Conservation (phyloP, 352 stramenopile genomes). For the Globisporangium perplexum region DNA sequence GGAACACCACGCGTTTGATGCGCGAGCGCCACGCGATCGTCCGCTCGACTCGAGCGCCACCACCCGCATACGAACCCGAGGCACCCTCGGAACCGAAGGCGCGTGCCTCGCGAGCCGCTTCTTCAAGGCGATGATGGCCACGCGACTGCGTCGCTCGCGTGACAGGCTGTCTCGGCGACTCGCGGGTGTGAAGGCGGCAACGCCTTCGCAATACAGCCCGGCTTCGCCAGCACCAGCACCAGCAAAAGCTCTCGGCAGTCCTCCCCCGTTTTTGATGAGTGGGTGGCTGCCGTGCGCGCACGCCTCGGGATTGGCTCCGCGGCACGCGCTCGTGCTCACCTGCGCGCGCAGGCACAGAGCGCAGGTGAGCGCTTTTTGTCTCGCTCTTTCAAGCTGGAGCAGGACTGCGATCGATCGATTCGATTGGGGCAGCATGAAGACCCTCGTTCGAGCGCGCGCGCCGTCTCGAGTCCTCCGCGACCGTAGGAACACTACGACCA, state of each 20-base stretch:
- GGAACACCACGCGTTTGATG: neutral
- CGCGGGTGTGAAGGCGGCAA: neutral
- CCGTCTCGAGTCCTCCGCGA: neutral
- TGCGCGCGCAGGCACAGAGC: too few species aligned
- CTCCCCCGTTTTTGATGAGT: neutral
- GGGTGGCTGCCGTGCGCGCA: neutral
- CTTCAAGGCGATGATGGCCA: neutral
- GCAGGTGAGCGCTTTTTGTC: neutral
- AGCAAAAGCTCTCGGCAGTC: too few species aligned
- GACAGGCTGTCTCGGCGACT: neutral
- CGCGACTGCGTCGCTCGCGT: neutral
- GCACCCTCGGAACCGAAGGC: neutral
- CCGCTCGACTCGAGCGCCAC: too few species aligned
- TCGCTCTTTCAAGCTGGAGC: neutral
- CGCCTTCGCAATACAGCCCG: neutral
- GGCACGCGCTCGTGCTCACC: slow-evolving; percentile 4
- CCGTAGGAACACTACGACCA: too few species aligned
- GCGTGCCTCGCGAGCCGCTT: neutral
- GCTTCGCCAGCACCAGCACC: too few species aligned
- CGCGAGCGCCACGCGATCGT: neutral
- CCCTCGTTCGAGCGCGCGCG: neutral
- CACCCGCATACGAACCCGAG: neutral
- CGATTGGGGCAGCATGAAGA: too few species aligned
- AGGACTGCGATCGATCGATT: neutral
- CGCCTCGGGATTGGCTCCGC: slow-evolving; percentile 1